Evolutionary conservation across 1,139 yeast species (phyloP), one percentile per base, ranked within the genome.

Genomic region (Saccharomyces pastorianus): DNA sequence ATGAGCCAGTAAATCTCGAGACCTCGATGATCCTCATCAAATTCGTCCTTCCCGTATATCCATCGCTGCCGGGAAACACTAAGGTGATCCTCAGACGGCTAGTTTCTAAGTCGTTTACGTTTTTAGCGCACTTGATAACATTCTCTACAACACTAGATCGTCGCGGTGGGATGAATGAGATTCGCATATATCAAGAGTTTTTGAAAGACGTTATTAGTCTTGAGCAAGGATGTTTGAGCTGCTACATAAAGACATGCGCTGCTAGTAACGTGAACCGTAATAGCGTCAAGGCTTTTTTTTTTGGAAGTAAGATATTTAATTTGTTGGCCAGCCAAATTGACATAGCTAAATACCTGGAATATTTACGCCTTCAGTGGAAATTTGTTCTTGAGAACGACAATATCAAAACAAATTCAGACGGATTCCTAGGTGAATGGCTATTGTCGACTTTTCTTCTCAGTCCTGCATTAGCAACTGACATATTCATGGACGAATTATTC

Each of bases 281-380:
- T 6, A 65, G 60, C 44, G 31, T 71, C 1, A 67, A 61, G 32
- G 54, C 72, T 0, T 47, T 67, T 2, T 61, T 72, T 42, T 71
- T 71, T 58, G 76, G 76, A 1, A 71, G 75, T 55, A 71, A 63
- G 55, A 51, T 72, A 1, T 70, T 64, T 48, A 69, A 72, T 49
- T 44, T 64, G 0, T 58, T 72, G 17, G 60, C 64, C 17, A 60
- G 64, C 0, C 61, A 60, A 7, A 32, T 68, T 7, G 58, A 56
- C 7, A 58, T 72, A 25, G 53, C 61, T 1, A 58, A 58, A 0
- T 73, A 70, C 49, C 52, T 70, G 42, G 53, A 57, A 3, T 32
- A 66, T 1, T 17, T 71, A 23, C 52, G 52, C 2, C 48, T 44
- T 6, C 75, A 72, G 50, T 61, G 71, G 57, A 47, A 62, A 8